Conservation (phyloP, 805 yeast genomes). For the Cyberlindnera mycetangii region DNA sequence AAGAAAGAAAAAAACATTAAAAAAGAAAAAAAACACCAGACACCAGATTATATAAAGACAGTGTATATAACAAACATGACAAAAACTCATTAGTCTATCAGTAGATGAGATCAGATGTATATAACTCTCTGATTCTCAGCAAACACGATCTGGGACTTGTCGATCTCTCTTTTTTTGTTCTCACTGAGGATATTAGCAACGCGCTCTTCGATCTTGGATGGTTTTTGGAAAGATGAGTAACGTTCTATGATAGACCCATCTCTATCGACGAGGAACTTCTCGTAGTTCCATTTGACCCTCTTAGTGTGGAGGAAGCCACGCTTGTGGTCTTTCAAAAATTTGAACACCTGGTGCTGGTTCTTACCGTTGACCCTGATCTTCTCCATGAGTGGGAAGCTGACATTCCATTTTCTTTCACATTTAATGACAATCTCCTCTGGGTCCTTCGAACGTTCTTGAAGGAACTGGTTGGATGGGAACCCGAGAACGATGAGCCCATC, state of each 20-base stretch:
- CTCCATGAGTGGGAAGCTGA: conserved; percentile 75
- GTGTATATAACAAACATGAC: too few species aligned
- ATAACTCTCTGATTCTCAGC: conserved; percentile 12
- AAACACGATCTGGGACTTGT: conserved; percentile 2
- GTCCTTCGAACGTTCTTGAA: conserved; percentile 68
- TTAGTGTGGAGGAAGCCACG: conserved; percentile 55
- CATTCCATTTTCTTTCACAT: conserved; percentile 73
- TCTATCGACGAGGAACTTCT: conserved; percentile 58
- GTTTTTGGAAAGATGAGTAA: conserved; percentile 48
- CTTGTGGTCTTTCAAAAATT: conserved; percentile 64
- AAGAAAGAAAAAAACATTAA: not conserved
- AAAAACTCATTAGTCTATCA: too few species aligned
- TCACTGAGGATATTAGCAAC: conserved; percentile 28
- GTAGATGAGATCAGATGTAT: conserved; percentile 13
- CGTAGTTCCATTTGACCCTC: conserved; percentile 72
- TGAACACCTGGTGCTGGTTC: conserved; percentile 64
- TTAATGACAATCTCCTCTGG: conserved; percentile 68
- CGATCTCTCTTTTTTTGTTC: conserved; percentile 1
- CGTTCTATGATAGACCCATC: conserved; percentile 56
- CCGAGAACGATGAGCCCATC: conserved; percentile 69
- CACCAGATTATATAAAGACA: not conserved
- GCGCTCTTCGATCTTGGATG: conserved; percentile 4
- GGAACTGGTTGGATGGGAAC: conserved; percentile 92
- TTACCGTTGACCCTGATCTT: conserved; percentile 81
- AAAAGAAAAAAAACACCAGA: not conserved